Percentiles rank a stretch among this genome's conserved stretches.
Conservation (phyloP, 495 filamentous ascomycete species). For the Annulohypoxylon moriforme region DNA sequence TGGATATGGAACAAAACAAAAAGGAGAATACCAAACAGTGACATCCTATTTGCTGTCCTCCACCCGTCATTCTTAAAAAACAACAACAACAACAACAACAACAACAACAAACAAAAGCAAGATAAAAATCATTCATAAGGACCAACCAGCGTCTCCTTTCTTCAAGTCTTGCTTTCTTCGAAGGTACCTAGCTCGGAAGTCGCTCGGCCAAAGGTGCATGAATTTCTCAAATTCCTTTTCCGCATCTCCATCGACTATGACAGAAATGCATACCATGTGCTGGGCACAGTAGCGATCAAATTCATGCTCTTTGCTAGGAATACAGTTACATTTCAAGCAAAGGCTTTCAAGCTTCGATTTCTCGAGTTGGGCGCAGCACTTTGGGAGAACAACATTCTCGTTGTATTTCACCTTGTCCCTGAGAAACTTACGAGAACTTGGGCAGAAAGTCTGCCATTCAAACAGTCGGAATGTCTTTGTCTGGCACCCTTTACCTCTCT, state of each 20-base stretch:
- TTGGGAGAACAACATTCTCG: not conserved
- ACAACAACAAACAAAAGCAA: no score
- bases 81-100: no score
- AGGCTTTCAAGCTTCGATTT: not conserved
- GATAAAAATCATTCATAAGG: no score
- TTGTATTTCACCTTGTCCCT: not conserved
- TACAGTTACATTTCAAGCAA: constrained; percentile 16
- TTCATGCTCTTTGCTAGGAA: not conserved
- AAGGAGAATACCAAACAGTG: no score
- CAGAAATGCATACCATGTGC: constrained; percentile 1
- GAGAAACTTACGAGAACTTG: not conserved
- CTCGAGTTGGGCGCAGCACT: constrained; percentile 2
- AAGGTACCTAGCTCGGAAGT: constrained; percentile 7
- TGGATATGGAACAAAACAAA: no score
- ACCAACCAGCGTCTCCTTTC: constrained; percentile 7
- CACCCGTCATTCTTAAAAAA: no score
- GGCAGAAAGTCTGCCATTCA: constrained; percentile 28
- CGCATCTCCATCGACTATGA: not conserved
- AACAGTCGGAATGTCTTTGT: not conserved
- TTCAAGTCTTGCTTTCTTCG: constrained; percentile 13
- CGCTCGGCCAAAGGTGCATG: constrained; percentile 15
- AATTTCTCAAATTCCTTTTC: constrained; percentile 13
- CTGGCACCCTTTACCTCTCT: constrained; percentile 18
- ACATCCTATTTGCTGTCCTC: no score
- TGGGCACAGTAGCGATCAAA: not conserved